Evolutionary conservation across 495 filamentous ascomycete genomes (phyloP).

Genomic region (Aspergillus panamensis): DNA sequence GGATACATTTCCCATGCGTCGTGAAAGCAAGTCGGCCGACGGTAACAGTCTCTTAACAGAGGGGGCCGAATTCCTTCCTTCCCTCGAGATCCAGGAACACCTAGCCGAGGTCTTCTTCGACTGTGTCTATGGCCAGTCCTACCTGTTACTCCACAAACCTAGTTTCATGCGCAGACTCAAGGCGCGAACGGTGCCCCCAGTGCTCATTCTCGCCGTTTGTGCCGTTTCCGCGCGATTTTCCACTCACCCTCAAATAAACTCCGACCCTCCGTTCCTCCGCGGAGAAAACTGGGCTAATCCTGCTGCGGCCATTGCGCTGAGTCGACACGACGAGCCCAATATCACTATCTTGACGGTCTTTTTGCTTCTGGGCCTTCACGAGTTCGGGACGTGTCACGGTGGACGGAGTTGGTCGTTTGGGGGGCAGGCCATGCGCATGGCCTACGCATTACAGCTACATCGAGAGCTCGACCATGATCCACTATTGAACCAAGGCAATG

Average conservation of each 20-base stretch:
- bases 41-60: conserved; percentile 71
- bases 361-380: conserved; percentile 83
- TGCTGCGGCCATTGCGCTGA: conserved; percentile 78
- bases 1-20: conserved; percentile 53
- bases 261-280: conserved; percentile 81
- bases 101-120: conserved; percentile 95
- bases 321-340: conserved; percentile 88
- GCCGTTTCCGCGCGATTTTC: conserved; percentile 92
- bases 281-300: conserved; percentile 86
- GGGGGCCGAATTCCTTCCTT: conserved; percentile 78
- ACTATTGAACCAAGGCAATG: conserved; percentile 54
- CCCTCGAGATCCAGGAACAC: conserved; percentile 90
- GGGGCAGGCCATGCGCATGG: conserved; percentile 94
- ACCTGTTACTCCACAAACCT: conserved; percentile 93
- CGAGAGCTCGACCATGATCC: conserved; percentile 89
- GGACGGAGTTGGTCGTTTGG: conserved; percentile 93
- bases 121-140: conserved; percentile 91
- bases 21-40: conserved; percentile 60
- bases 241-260: conserved; percentile 82
- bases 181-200: conserved; percentile 69
- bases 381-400: conserved; percentile 95
- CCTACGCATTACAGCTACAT: conserved; percentile 91
- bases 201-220: conserved; percentile 86
- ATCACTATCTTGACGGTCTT: conserved; percentile 92
- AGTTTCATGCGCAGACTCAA: conserved; percentile 87